A percentile compares a stretch with the other conserved stretches of the same genome.
Conservation (phyloP, 2,329 filamentous ascomycete genomes). For the Pseudocercospora musae region DNA sequence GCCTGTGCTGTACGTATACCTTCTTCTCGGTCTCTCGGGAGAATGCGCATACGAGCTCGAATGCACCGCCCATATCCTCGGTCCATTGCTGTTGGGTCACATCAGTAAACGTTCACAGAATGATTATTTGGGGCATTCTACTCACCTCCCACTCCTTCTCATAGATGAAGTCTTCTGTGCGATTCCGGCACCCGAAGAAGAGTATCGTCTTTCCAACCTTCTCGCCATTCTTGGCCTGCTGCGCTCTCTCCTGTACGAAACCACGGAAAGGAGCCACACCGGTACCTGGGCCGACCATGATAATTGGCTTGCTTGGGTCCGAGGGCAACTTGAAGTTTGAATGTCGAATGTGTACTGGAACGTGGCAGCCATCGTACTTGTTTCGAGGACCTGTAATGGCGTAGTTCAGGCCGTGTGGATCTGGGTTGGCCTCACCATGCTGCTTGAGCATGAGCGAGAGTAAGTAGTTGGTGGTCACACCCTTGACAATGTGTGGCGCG, state of each 20-base stretch:
- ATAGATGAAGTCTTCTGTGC: conserved; percentile 89
- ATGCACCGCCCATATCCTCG: conserved; percentile 77
- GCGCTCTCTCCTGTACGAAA: conserved; percentile 90
- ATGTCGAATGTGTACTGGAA: conserved; percentile 92
- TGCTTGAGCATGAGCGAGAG: conserved; percentile 95
- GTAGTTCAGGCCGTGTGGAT: conserved; percentile 81
- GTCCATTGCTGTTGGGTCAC: conserved; percentile 66
- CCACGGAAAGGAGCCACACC: conserved; percentile 95
- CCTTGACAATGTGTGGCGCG: conserved; percentile 76
- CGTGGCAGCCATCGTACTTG: conserved; percentile 93
- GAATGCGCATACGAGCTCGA: conserved; percentile 89
- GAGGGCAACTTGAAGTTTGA: conserved; percentile 99
- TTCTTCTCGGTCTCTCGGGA: conserved; percentile 85
- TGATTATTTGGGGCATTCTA: conserved; percentile 13
- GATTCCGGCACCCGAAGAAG: conserved; percentile 92
- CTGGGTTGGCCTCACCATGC: conserved; percentile 77
- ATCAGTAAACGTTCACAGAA: conserved; percentile 12
- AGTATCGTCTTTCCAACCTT: conserved; percentile 82
- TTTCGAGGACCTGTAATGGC: conserved; percentile 84
- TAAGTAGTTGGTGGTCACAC: conserved; percentile 95
- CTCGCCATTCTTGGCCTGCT: conserved; percentile 74
- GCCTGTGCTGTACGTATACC: conserved; percentile 92
- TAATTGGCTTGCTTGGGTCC: conserved; percentile 87
- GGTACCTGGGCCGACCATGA: conserved; percentile 94
- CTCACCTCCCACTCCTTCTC: conserved; percentile 87